Conservation (phyloP, 495 filamentous ascomycete species). For the Daldinia grandis region DNA sequence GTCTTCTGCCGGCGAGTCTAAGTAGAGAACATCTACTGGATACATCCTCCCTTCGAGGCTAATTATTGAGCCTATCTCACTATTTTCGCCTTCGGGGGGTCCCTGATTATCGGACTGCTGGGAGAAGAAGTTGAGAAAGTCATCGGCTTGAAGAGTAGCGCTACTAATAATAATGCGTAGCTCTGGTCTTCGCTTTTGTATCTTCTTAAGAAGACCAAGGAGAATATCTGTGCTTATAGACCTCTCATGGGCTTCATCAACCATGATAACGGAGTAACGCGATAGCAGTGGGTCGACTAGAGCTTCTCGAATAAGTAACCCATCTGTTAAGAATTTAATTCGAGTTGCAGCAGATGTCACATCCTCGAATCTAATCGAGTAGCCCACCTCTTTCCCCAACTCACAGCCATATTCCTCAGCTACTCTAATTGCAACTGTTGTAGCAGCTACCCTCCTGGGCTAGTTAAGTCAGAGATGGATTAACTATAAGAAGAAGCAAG, state of each 20-base stretch:
- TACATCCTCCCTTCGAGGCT: constrained; percentile 91
- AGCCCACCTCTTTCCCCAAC: constrained; percentile 93
- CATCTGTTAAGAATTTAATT: constrained; percentile 98
- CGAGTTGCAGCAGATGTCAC: constrained; percentile 84
- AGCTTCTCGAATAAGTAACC: constrained; percentile 91
- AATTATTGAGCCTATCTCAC: constrained; percentile 73
- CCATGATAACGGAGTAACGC: constrained; percentile 96
- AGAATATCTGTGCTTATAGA: constrained; percentile 94
- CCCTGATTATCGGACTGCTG: constrained; percentile 54
- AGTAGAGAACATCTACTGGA: constrained; percentile 87
- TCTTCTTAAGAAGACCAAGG: constrained; percentile 94
- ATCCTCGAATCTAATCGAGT: constrained; percentile 97
- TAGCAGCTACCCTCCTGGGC: constrained; percentile 92
- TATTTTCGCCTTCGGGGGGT: constrained; percentile 49
- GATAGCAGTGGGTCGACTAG: constrained; percentile 92
- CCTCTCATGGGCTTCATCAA: constrained; percentile 97
- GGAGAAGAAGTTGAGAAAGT: constrained; percentile 85
- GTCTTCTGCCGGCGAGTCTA: constrained; percentile 81
- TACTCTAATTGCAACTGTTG: constrained; percentile 88
- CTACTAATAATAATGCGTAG: constrained; percentile 92
- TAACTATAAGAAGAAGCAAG: constrained; percentile 1
- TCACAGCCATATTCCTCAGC: constrained; percentile 93
- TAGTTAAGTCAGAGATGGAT: constrained; percentile 49
- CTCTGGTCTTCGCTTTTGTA: constrained; percentile 80
- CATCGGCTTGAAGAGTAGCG: constrained; percentile 91